Base-by-base conservation (phyloP, 177 flowering plant species). In the Vitis hybrid region DNA sequence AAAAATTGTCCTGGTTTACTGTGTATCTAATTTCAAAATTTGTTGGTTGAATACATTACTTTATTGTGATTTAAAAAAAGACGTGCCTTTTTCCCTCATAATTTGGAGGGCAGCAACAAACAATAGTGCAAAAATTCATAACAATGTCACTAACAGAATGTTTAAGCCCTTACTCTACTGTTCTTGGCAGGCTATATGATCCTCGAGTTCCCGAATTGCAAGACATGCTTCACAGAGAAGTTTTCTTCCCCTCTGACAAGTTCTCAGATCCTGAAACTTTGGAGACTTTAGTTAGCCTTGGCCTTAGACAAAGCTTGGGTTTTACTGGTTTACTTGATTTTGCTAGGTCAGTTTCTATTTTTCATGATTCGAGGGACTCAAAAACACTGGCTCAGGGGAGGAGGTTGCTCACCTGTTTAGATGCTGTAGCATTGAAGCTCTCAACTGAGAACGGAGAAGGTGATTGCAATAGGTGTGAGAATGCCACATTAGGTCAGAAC, bases 131-230 rank as follows among this genome's bases (percentile, higher is more conserved):
- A 5, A 34, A 5, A 34, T 34, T 34, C 45, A 34, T 34, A 34
- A 34, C 6, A 34, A 34, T 34, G 45, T 34, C 45, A 34, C 45
- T 34, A 34, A 34, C 45, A 34, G 45, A 34, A 34, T 34, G 48
- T 26, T 49, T 7, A 55, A 8, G 8, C 13, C 51, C 73, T 65
- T 62, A 32, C 45, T 56, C 56, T 51, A 17, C 11, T 73, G 2
- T 60, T 72, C 56, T 69, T 79, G 60, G 77, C 92, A 94, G 99
- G 87, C 91, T 94, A 56, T 94, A 92, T 80, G 99, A 94, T 85
- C 97, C 99, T 72, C 97, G 96, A 62, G 79, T 92, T 56, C 84
- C 87, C 67, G 94, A 84, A 73, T 74, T 91, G 51, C 82, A 72
- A 67, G 74, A 84, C 72, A 17, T 91, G 67, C 88, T 94, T 56